A percentile compares a stretch with the other conserved stretches of the same genome.
phyloP scores from a whole-genome alignment of 257 asterid species.

The Primulina eburnea region DNA sequence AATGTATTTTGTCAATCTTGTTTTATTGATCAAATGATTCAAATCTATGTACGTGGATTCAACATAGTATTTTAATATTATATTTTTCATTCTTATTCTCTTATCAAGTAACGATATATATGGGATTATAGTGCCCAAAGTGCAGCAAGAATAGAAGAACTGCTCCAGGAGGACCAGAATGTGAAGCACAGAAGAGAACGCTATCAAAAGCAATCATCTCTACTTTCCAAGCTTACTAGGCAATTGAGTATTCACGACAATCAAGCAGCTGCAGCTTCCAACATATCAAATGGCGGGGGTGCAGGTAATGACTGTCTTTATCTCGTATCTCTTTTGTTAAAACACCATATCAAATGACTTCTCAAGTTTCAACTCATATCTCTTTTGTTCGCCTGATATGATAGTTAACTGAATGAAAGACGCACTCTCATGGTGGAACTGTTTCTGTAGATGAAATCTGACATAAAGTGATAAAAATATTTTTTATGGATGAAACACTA shows the following conservation, averaged over 20 bases:
- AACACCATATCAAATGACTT: background rate
- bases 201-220: conserved; percentile 68
- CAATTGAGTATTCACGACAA: conserved; percentile 80
- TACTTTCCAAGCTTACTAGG: conserved; percentile 75
- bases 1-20: background rate
- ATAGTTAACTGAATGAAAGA: background rate
- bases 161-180: conserved; percentile 82
- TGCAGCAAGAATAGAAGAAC: conserved; percentile 72
- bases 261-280: conserved; percentile 77
- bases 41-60: background rate
- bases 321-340: background rate
- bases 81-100: background rate
- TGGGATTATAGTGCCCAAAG: conserved; percentile 60
- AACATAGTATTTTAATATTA: background rate
- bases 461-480: background rate
- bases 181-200: conserved; percentile 77
- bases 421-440: no score
- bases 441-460: no score
- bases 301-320: conserved; percentile 47
- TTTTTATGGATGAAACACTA: background rate
- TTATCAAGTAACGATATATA: no score
- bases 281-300: conserved; percentile 57
- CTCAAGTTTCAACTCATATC: conserved; percentile 9
- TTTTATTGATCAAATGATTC: background rate
- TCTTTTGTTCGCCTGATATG: conserved; percentile 13